A percentile compares a stretch with the other conserved stretches of the same genome.
Conservation (phyloP, 305 asterid genomes). For the Fraxinus ornus region DNA sequence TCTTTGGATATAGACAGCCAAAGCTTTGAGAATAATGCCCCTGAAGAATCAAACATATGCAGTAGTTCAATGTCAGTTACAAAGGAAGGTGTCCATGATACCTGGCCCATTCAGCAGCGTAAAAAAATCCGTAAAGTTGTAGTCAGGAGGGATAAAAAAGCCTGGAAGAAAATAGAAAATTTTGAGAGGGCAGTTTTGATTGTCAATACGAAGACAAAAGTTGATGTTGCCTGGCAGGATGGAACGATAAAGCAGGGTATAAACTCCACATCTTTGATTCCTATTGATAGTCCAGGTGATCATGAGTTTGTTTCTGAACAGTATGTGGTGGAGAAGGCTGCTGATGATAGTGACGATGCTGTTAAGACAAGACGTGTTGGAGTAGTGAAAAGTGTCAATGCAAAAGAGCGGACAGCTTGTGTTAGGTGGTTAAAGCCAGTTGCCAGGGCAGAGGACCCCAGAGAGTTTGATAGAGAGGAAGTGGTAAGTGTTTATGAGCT, state of each 20-base stretch:
- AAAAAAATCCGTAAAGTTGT: constrained; percentile 81
- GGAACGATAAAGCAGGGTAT: constrained; percentile 57
- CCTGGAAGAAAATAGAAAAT: constrained; percentile 69
- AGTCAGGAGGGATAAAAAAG: constrained; percentile 71
- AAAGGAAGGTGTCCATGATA: constrained; percentile 55
- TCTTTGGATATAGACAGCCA: constrained; percentile 27
- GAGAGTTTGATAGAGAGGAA: constrained; percentile 87
- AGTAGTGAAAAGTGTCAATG: constrained; percentile 79
- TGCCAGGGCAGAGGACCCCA: constrained; percentile 77
- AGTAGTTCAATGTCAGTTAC: constrained; percentile 48
- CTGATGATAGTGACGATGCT: constrained; percentile 62
- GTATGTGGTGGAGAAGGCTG: constrained; percentile 87
- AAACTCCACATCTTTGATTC: constrained; percentile 68
- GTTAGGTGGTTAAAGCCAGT: constrained; percentile 91
- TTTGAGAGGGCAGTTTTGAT: constrained; percentile 79
- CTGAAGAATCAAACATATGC: constrained; percentile 43
- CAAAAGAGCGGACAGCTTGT: constrained; percentile 83
- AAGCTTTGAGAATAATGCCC: constrained; percentile 35
- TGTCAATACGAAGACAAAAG: constrained; percentile 62
- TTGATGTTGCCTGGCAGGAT: constrained; percentile 92
- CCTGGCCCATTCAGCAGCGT: constrained; percentile 64
- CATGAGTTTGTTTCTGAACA: constrained; percentile 96
- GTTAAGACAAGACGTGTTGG: constrained; percentile 76
- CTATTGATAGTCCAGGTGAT: constrained; percentile 90
- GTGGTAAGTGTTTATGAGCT: constrained; percentile 93